Evolutionary conservation across 768 basidiomycete species (phyloP).

Genomic region (Hortiboletus flavorubellus): DNA sequence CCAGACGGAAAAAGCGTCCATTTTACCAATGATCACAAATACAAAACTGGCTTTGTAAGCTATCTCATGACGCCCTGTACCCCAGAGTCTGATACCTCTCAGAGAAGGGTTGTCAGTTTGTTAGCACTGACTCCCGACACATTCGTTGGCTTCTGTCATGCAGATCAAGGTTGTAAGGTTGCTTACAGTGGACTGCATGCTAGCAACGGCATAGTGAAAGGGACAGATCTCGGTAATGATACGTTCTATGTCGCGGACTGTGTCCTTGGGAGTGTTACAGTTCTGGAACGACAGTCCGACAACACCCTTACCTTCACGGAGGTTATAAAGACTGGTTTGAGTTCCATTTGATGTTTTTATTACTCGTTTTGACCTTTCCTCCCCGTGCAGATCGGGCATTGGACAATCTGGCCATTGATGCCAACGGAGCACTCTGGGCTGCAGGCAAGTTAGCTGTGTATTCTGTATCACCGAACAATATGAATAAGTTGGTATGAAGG

Average conservation of each 20-base stretch:
- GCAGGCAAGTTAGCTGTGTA: conserved; percentile 42
- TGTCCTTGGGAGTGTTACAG: conserved; percentile 42
- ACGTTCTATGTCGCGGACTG: conserved; percentile 59
- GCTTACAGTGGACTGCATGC: conserved; percentile 48
- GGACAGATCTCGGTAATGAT: conserved; percentile 42
- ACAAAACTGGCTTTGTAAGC: conserved; percentile 54
- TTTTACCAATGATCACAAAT: conserved; percentile 65
- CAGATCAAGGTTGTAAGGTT: conserved; percentile 56
- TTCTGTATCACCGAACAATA: background rate
- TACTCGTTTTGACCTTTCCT: conserved; percentile 5
- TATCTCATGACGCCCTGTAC: background rate
- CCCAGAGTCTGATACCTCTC: background rate
- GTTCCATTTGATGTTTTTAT: conserved; percentile 2
- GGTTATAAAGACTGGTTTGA: conserved; percentile 48
- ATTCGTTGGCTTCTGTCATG: conserved; percentile 64
- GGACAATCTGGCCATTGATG: conserved; percentile 63
- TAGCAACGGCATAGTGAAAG: conserved; percentile 61
- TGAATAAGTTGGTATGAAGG: conserved; percentile 27
- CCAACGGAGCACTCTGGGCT: conserved; percentile 58
- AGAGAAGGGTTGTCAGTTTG: conserved; percentile 24
- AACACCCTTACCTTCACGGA: conserved; percentile 55
- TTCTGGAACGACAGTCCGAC: conserved; percentile 59
- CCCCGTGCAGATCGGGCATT: conserved; percentile 40
- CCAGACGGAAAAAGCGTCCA: conserved; percentile 62
- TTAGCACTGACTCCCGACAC: conserved; percentile 37